A percentile compares a stretch with the other conserved stretches of the same genome.
Conservation (phyloP, 2,329 filamentous ascomycete genomes). For the Fusarium irregulare region DNA sequence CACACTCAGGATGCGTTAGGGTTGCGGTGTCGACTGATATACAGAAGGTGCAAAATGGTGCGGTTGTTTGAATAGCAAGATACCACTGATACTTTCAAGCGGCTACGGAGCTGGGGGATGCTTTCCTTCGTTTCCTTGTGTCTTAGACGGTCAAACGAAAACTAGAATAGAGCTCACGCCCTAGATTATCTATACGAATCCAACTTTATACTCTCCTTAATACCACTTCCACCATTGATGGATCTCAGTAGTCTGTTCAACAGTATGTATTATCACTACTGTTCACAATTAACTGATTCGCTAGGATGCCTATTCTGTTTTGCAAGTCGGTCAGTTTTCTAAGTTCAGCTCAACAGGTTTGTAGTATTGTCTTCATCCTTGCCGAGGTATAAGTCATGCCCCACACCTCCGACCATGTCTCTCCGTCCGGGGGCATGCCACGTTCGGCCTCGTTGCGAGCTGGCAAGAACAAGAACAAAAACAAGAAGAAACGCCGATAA, state of each 20-base stretch:
- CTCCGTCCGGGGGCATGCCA: neutral
- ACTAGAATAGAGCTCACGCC: constrained; percentile 19
- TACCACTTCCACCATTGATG: neutral
- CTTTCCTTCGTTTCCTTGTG: neutral
- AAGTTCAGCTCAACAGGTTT: neutral
- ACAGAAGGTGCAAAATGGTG: neutral
- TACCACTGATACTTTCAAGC: neutral
- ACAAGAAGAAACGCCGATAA: neutral
- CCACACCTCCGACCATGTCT: constrained; percentile 29
- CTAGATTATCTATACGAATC: neutral
- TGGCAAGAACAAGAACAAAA: neutral
- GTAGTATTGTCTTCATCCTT: neutral
- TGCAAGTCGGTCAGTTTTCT: neutral
- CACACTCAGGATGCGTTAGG: no score
- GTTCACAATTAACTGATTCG: neutral
- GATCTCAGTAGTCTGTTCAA: neutral
- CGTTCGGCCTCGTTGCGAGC: neutral
- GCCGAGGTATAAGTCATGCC: constrained; percentile 29
- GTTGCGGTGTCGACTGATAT: neutral
- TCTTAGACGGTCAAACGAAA: neutral
- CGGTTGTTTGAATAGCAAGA: neutral
- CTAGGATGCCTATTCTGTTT: neutral
- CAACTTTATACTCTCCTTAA: constrained; percentile 19
- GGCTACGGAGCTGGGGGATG: neutral
- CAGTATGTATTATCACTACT: neutral